Base-by-base conservation (phyloP, 768 basidiomycete species). In the Tricholoma saponaceum region DNA sequence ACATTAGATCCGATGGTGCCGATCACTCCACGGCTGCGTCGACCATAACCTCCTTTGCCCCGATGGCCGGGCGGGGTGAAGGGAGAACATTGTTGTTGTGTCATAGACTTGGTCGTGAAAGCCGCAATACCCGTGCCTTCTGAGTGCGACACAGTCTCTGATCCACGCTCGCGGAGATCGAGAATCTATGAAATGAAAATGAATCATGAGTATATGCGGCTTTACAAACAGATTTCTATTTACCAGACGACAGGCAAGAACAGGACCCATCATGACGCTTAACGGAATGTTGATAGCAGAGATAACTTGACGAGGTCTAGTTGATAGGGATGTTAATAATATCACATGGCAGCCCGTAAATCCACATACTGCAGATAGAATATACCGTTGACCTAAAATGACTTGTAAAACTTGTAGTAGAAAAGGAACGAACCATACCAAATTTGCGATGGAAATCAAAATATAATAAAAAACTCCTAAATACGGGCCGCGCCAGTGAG, bases 251-350 rank as follows among this genome's bases (percentile, higher is more conserved):
- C 89, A 91, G 5, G 90, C 90, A 46, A 92, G 80, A 33, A 92
- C 72, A 22, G 90, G 89, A 16, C 83, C 86, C 66, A 92, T 79
- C 89, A 92, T 90, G 16, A 92, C 88, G 64, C 89, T 90, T 62
- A 92, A 75, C 9, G 90, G 90, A 62, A 92, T 92, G 63, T 89
- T 89, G 66, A 92, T 85, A 16, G 90, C 90, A 22, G 89, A 90
- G 61, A 91, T 90, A 20, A 82, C 86, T 70, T 90, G 89, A 56
- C 86, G 87, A 51, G 89, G 89, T 75, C 89, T 91, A 60, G 22
- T 41, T 14, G 20, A 47, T 41, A 28, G 47, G 47, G 35, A n/a
- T 35, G 53, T 41, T 22, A 6, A 50, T 23, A 47, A 14, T 35
- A 32, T 16, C 13, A 13, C n/a, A 28, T 30, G 16, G 35, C 23